phyloP scores from a whole-genome alignment of 1,284 basidiomycete species.

The Taiwanofungus camphoratus region DNA sequence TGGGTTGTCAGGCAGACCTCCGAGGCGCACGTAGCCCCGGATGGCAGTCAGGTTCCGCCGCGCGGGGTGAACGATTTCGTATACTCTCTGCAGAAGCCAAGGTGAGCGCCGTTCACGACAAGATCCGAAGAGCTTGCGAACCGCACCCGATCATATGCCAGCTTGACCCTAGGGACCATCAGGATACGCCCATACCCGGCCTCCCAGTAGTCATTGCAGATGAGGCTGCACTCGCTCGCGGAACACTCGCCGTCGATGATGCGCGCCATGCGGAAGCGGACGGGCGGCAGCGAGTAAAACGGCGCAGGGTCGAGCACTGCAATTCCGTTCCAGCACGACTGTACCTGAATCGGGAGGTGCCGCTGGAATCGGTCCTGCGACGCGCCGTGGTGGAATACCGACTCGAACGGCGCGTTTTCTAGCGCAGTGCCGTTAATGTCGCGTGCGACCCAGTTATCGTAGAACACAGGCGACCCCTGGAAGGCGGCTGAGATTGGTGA shows the following conservation, averaged over 20 bases:
- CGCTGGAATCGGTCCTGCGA: constrained; percentile 79
- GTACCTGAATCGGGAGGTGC: constrained; percentile 90
- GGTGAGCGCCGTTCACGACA: not conserved
- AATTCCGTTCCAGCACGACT: constrained; percentile 96
- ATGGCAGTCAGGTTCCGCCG: constrained; percentile 91
- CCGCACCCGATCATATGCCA: constrained; percentile 85
- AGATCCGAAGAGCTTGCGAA: not conserved
- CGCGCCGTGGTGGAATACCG: constrained; percentile 79
- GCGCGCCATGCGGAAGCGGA: constrained; percentile 89
- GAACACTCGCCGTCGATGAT: constrained; percentile 83
- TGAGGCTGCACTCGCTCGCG: constrained; percentile 88
- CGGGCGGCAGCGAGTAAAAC: constrained; percentile 83
- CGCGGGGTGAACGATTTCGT: constrained; percentile 86
- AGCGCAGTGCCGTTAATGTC: constrained; percentile 96
- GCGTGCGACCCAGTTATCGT: constrained; percentile 96
- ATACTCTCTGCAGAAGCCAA: constrained; percentile 62
- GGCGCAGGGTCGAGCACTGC: constrained; percentile 90
- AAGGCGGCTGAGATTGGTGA: constrained; percentile 1
- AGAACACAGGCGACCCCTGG: constrained; percentile 82
- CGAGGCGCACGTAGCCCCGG: constrained; percentile 83
- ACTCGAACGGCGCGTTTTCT: constrained; percentile 93
- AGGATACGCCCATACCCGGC: constrained; percentile 90
- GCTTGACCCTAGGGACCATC: constrained; percentile 93
- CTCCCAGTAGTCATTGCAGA: constrained; percentile 94
- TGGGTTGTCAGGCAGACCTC: constrained; percentile 90